Conservation (phyloP, 306 rosid species). For the Dryas drummondii region DNA sequence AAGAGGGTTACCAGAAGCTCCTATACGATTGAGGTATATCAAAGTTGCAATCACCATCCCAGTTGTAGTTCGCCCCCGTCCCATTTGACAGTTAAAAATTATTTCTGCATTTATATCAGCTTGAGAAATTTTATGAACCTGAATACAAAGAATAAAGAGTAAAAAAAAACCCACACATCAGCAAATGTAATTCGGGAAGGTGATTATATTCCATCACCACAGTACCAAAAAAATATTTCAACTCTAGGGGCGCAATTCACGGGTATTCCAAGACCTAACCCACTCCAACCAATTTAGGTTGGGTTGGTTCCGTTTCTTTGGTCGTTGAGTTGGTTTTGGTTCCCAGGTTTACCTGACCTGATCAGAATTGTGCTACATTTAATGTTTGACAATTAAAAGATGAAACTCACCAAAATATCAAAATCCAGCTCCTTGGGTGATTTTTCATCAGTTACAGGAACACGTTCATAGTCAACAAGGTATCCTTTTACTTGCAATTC, state of each 20-base stretch:
- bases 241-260: constrained; percentile 4
- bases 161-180: constrained; percentile 23
- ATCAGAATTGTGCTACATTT: constrained; percentile 6
- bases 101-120: constrained; percentile 68
- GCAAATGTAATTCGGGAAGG: constrained; percentile 3
- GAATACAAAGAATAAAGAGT: constrained; percentile 36
- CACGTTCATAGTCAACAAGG: constrained; percentile 91
- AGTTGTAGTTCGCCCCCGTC: constrained; percentile 91
- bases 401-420: constrained; percentile 75
- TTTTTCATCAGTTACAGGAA: constrained; percentile 94
- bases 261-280: neutral
- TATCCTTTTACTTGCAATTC: constrained; percentile 74
- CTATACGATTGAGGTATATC: constrained; percentile 76
- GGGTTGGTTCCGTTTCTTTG: neutral
- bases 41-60: constrained; percentile 96
- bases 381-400: neutral
- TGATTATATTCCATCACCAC: constrained; percentile 2
- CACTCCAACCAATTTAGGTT: constrained; percentile 7
- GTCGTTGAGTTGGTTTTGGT: neutral
- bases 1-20: constrained; percentile 64
- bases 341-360: constrained; percentile 17
- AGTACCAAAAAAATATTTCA: neutral
- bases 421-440: constrained; percentile 84
- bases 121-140: constrained; percentile 83
- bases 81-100: constrained; percentile 97